These are phyloP conservation scores for Annulohypoxylon bovei DNA, from an alignment of 495 filamentous ascomycete species.

Conservation along the genomic window DNA sequence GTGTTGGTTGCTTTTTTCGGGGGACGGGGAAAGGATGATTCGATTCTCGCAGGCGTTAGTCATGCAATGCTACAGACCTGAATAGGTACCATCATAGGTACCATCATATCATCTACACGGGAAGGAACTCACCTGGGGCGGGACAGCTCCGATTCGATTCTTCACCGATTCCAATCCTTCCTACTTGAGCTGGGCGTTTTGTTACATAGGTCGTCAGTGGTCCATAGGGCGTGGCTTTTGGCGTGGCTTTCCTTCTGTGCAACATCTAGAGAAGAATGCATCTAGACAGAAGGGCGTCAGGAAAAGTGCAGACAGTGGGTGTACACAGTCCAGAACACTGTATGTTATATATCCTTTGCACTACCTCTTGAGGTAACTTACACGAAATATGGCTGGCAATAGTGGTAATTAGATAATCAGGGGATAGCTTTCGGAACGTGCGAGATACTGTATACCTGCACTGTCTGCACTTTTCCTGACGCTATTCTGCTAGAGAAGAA, in stretches of 20 bases:
- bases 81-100: background rate
- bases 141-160: background rate
- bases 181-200: background rate
- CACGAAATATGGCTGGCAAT: no score
- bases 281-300: no score
- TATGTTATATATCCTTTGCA: no score
- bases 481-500: background rate
- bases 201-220: background rate
- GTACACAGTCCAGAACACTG: no score
- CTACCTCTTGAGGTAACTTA: no score
- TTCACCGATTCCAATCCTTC: background rate
- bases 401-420: no score
- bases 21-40: background rate
- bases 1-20: background rate
- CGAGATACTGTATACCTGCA: no score
- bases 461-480: no score
- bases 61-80: background rate
- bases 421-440: no score
- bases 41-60: background rate
- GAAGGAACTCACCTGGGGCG: background rate
- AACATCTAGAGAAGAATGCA: background rate
- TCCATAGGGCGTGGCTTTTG: background rate
- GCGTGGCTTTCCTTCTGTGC: background rate
- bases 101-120: constrained; percentile 5
- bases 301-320: no score